Evolutionary conservation across 1,284 basidiomycete species (phyloP), one percentile per base, ranked within the genome.

Genomic region (Trichosporon sp.): DNA sequence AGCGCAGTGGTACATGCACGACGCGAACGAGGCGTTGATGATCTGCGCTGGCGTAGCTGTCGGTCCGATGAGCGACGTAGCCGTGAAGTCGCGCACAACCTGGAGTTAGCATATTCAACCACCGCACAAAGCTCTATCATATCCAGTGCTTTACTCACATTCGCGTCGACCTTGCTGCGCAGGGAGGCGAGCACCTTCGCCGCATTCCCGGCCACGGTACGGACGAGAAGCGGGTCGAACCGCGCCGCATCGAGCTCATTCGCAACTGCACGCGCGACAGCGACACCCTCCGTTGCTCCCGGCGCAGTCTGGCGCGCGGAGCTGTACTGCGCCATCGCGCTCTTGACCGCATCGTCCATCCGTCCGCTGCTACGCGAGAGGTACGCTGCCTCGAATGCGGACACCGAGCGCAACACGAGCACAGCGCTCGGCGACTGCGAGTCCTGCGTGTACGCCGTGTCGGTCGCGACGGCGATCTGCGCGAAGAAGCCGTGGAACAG

Each of bases 401-500:
- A 89, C 43, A 98, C 86, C 0, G 94, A 90, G 4, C 92, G 91
- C 1, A 98, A 87, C 40, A 95, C 87, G 19, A 98, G 86, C 43
- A 97, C 88, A 0, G 96, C 94, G 84, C 98, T 96, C 37, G 94
- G 91, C 78, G 94, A 95, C 84, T 98, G 96, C 67, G 91, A 88
- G 5, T 88, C 87, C 66, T 90, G 88, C 0, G 90, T 91, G 81
- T 98, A 98, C 3, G 92, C 86, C 0, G 96, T 96, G 80, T 98
- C 95, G 0, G 96, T 97, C 78, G 97, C 92, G 4, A 97, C 91
- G 0, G 93, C 90, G 66, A 98, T 95, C 81, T 95, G 95, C 19
- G 91, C 90, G 80, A 98, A 98, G 83, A 98, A 96, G 54, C 95
- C 94, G 69, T 98, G 95, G 83, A 98, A 95, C 11, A 97, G 87